Percentiles rank a stretch among this genome's conserved stretches.
phyloP scores from a whole-genome alignment of 192 early-diverging fungal species.

The Tieghemiomyces parasiticus region DNA sequence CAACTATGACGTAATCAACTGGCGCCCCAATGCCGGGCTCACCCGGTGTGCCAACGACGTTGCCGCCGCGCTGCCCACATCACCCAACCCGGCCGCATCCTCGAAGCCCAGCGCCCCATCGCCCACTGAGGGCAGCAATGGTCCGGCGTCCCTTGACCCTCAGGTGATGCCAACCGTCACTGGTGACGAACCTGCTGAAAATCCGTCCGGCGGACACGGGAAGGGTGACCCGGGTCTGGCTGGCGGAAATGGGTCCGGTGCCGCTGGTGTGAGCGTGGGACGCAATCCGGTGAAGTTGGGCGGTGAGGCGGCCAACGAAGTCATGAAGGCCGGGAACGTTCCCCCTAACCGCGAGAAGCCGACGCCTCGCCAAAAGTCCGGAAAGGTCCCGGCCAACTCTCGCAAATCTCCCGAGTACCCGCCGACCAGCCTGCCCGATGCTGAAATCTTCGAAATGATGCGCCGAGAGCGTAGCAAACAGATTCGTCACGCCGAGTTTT shows the following conservation, averaged over 20 bases:
- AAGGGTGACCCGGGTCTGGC: too few relatives aligned
- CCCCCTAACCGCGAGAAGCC: not conserved
- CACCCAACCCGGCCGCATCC: not conserved
- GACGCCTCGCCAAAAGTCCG: not conserved
- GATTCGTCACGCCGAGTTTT: not conserved
- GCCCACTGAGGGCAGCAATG: not conserved
- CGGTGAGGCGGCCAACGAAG: not conserved
- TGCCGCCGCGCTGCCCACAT: not conserved
- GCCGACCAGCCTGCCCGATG: not conserved
- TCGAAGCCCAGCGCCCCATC: not conserved
- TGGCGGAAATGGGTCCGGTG: not conserved
- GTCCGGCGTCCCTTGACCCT: not conserved
- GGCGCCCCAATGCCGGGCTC: not conserved
- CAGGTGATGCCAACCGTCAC: not conserved
- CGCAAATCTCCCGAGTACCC: not conserved
- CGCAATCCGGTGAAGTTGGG: not conserved
- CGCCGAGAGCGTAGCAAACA: not conserved
- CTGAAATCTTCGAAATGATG: constrained; percentile 4
- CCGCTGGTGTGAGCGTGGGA: not conserved
- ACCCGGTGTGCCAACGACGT: not conserved
- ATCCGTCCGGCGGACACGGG: not conserved
- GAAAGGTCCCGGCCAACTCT: not conserved
- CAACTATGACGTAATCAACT: constrained; percentile 44
- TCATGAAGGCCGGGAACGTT: not conserved
- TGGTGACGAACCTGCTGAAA: not conserved